phyloP scores from a whole-genome alignment of 2,329 filamentous ascomycete genomes.

The Fusarium sp. region DNA sequence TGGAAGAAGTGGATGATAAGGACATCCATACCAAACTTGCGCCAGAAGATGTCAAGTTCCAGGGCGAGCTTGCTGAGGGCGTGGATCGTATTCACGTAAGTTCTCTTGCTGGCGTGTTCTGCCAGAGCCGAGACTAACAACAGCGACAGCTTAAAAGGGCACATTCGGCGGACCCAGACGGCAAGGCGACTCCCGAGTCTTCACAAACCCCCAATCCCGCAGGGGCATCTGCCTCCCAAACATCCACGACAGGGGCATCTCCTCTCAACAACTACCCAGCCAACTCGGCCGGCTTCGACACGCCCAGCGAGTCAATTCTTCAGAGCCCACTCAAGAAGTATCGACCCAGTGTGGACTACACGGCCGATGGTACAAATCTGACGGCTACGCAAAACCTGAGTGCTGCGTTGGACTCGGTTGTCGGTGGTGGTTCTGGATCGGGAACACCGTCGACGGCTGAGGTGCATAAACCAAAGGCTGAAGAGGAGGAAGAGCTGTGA shows the following conservation, averaged over 20 bases:
- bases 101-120: slow-evolving; percentile 3
- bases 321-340: slow-evolving; percentile 84
- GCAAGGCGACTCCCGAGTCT: slow-evolving; percentile 50
- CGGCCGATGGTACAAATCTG: slow-evolving; percentile 40
- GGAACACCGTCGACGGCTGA: slow-evolving; percentile 36
- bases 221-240: slow-evolving; percentile 54
- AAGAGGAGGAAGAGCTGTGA: slow-evolving; percentile 57
- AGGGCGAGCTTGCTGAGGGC: slow-evolving; percentile 82
- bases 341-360: slow-evolving; percentile 65
- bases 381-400: slow-evolving; percentile 50
- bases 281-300: slow-evolving; percentile 39
- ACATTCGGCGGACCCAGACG: slow-evolving; percentile 78
- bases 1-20: slow-evolving; percentile 73
- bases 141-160: slow-evolving; percentile 78
- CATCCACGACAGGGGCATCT: slow-evolving; percentile 24
- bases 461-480: slow-evolving; percentile 42
- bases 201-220: slow-evolving; percentile 56
- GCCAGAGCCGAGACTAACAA: slow-evolving; percentile 18
- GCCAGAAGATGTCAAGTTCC: slow-evolving; percentile 78
- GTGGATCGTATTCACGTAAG: slow-evolving; percentile 85
- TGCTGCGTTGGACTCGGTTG: slow-evolving; percentile 49
- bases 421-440: slow-evolving; percentile 40
- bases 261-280: slow-evolving; percentile 25
- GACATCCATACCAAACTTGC: slow-evolving; percentile 69
- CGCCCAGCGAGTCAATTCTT: slow-evolving; percentile 57